Percentiles rank a stretch among this genome's conserved stretches.
phyloP scores from a whole-genome alignment of 176 grass and related monocot genomes.

The Triticum dicoccoides region DNA sequence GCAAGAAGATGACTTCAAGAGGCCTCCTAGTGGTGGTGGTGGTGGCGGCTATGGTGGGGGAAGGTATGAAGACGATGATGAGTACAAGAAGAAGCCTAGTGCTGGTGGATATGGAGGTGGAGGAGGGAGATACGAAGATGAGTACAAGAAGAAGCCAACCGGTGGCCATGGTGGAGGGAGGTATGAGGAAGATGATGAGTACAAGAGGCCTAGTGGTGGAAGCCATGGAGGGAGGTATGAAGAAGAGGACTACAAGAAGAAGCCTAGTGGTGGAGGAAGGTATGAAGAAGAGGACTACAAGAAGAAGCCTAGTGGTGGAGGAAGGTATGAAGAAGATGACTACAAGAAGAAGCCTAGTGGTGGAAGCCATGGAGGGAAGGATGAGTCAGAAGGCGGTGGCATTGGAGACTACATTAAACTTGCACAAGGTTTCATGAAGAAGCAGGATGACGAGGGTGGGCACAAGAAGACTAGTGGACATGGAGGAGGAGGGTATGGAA shows the following conservation, averaged over 20 bases:
- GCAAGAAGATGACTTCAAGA: conserved; percentile 32
- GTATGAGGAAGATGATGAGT: conserved; percentile 31
- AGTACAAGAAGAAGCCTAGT: conserved; percentile 36
- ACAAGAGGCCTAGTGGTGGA: conserved; percentile 39
- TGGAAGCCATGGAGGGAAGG: conserved; percentile 17
- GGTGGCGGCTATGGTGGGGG: conserved; percentile 8
- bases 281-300: conserved; percentile 31
- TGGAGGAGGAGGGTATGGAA: conserved; percentile 34
- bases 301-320: conserved; percentile 47
- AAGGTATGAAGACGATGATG: conserved; percentile 30
- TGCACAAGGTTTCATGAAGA: conserved; percentile 79
- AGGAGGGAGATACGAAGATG: conserved; percentile 34
- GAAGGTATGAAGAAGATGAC: conserved; percentile 32
- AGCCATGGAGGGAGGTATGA: conserved; percentile 37
- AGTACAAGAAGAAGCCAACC: conserved; percentile 28
- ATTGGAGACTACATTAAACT: conserved; percentile 73
- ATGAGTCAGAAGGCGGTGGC: conserved; percentile 44
- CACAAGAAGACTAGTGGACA: conserved; percentile 48
- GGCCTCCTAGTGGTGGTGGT: conserved; percentile 5
- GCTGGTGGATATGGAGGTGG: conserved; percentile 30
- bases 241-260: conserved; percentile 30
- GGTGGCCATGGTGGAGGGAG: conserved; percentile 32
- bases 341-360: conserved; percentile 43
- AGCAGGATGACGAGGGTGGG: conserved; percentile 43
- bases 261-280: conserved; percentile 35